Evolutionary conservation across 2,329 filamentous ascomycete genomes (phyloP).

Genomic region (Neocatenulostroma microsporum): DNA sequence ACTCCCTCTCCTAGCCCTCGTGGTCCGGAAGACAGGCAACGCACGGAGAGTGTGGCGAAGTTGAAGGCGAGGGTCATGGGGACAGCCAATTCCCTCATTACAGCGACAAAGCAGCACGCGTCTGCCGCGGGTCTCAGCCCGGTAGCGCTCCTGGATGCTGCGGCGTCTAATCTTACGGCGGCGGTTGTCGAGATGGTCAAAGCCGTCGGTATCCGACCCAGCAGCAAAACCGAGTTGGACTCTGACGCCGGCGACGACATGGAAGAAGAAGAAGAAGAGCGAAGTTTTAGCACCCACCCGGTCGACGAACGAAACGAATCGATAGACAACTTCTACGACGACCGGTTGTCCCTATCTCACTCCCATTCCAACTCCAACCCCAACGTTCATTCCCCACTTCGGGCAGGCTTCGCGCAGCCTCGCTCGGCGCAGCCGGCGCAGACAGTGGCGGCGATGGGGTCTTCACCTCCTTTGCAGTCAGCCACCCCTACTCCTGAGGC

Average conservation of each 20-base stretch:
- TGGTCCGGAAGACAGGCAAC: slow-evolving; percentile 6
- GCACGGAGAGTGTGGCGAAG: slow-evolving; percentile 32
- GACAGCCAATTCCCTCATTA: slow-evolving; percentile 92
- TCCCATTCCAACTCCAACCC: neutral
- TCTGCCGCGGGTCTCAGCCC: slow-evolving; percentile 76
- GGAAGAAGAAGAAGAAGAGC: neutral
- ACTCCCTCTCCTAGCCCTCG: slow-evolving; percentile 24
- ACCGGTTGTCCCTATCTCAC: slow-evolving; percentile 6
- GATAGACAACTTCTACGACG: slow-evolving; percentile 13
- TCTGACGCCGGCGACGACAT: slow-evolving; percentile 9
- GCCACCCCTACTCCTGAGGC: neutral
- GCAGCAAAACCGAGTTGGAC: slow-evolving; percentile 3
- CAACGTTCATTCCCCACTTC: neutral
- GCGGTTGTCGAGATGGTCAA: slow-evolving; percentile 80
- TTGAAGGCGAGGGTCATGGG: slow-evolving; percentile 78
- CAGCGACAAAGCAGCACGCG: slow-evolving; percentile 85
- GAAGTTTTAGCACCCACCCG: too few relatives aligned
- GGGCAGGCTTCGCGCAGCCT: too few relatives aligned
- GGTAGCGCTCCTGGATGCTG: slow-evolving; percentile 87
- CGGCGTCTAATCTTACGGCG: slow-evolving; percentile 79
- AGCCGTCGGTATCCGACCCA: slow-evolving; percentile 65
- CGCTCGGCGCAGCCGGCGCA: neutral
- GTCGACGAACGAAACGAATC: too few relatives aligned
- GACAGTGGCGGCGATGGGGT: neutral
- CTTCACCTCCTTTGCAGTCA: neutral